These are phyloP conservation scores for Trichoderma hamatum DNA, from an alignment of 2,329 filamentous ascomycete genomes.

Conservation along the genomic window DNA sequence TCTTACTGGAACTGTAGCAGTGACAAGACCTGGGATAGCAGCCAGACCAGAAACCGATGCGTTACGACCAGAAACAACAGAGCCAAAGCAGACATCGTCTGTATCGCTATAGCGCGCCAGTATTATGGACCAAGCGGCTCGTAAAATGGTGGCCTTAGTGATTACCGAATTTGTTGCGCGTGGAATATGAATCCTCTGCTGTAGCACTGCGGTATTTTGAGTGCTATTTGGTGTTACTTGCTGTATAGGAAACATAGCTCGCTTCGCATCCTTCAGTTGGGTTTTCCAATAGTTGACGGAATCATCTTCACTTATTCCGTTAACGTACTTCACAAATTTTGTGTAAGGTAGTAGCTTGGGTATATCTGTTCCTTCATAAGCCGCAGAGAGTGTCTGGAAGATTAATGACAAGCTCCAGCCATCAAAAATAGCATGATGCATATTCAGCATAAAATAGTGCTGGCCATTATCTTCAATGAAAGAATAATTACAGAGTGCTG, in stretches of 20 bases:
- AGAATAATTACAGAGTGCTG: background rate
- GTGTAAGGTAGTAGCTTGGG: slow-evolving; percentile 1
- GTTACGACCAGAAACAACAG: slow-evolving; percentile 29
- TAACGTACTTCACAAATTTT: slow-evolving; percentile 11
- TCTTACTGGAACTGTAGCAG: slow-evolving; percentile 9
- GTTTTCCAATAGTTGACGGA: background rate
- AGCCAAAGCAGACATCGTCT: slow-evolving; percentile 32
- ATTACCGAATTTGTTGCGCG: background rate
- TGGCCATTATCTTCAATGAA: slow-evolving; percentile 4
- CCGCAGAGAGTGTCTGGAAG: background rate
- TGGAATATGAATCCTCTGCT: background rate
- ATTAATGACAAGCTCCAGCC: slow-evolving; percentile 7
- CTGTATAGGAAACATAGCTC: background rate
- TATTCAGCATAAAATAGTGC: slow-evolving; percentile 1
- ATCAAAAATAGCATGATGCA: slow-evolving; percentile 19
- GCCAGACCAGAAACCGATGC: background rate
- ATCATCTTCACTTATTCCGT: background rate
- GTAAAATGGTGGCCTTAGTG: slow-evolving; percentile 29
- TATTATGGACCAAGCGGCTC: slow-evolving; percentile 31
- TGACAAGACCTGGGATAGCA: background rate
- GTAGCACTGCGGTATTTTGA: background rate
- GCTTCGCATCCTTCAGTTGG: background rate
- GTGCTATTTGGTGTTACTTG: too few relatives aligned
- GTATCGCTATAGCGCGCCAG: slow-evolving; percentile 27
- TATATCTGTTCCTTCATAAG: slow-evolving; percentile 25